These are phyloP conservation scores for Penicillium chermesinum DNA, from an alignment of 495 filamentous ascomycete genomes.

Conservation along the genomic window DNA sequence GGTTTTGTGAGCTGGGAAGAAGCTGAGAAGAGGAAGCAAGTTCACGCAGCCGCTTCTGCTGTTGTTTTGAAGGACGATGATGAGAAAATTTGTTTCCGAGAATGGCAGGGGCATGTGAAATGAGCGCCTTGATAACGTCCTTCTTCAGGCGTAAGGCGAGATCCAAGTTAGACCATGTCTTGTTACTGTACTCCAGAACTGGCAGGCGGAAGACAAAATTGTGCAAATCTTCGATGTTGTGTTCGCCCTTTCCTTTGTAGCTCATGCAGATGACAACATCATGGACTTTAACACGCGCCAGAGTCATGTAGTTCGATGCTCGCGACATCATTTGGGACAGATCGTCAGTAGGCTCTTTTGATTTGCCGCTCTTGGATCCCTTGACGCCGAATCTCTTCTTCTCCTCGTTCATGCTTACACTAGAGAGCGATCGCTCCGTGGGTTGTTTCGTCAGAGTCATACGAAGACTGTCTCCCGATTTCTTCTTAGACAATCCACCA, in stretches of 20 bases:
- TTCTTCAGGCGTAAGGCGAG: conserved; percentile 87
- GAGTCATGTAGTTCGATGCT: conserved; percentile 94
- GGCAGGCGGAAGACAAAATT: conserved; percentile 96
- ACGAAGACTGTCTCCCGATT: conserved; percentile 63
- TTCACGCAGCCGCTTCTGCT: conserved; percentile 74
- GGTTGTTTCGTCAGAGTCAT: conserved; percentile 39
- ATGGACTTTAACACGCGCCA: conserved; percentile 90
- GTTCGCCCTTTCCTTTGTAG: conserved; percentile 93
- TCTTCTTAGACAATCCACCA: conserved; percentile 50
- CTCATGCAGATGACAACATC: conserved; percentile 92
- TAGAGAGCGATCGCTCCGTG: conserved; percentile 41
- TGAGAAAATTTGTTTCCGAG: conserved; percentile 94
- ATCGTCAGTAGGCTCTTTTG: conserved; percentile 68
- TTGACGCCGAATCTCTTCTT: conserved; percentile 53
- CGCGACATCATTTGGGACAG: conserved; percentile 97
- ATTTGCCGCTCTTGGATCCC: conserved; percentile 47
- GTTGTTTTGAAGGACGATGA: conserved; percentile 71
- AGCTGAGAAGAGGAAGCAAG: conserved; percentile 54
- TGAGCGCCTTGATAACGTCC: conserved; percentile 87
- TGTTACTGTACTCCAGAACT: conserved; percentile 92
- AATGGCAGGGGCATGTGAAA: conserved; percentile 93
- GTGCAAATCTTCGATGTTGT: conserved; percentile 93
- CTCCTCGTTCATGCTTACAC: conserved; percentile 49
- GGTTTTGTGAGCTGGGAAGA: conserved; percentile 48
- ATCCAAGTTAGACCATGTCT: conserved; percentile 98